These are phyloP conservation scores for Phytophthora palmivora DNA, from an alignment of 352 stramenopile genomes.

Conservation along the genomic window DNA sequence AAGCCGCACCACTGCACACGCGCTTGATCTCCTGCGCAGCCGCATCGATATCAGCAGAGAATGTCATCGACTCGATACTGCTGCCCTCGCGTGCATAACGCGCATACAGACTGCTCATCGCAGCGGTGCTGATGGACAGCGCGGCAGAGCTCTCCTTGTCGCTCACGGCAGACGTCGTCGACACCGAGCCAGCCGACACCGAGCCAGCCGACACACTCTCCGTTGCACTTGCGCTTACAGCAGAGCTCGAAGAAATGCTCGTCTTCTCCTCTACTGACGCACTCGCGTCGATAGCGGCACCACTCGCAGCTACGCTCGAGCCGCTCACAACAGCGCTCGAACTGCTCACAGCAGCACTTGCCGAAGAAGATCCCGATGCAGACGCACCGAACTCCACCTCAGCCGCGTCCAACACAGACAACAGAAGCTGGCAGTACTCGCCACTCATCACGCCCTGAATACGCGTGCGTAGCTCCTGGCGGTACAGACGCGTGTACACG, in stretches of 20 bases:
- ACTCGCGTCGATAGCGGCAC: conserved; percentile 8
- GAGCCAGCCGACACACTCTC: background rate
- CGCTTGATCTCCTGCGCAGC: conserved; percentile 54
- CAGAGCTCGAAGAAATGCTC: conserved; percentile 12
- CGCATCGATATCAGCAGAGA: conserved; percentile 46
- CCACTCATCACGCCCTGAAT: conserved; percentile 35
- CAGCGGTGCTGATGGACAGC: conserved; percentile 5
- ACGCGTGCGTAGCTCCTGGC: conserved; percentile 42
- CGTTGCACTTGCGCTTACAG: no score
- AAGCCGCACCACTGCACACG: conserved; percentile 21
- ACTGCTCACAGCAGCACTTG: conserved; percentile 9
- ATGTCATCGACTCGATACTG: conserved; percentile 34
- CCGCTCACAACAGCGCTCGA: conserved; percentile 11
- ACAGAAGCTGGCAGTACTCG: conserved; percentile 29
- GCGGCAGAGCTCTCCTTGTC: conserved; percentile 5
- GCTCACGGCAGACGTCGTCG: conserved; percentile 8
- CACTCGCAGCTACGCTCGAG: conserved; percentile 8
- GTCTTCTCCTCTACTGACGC: conserved; percentile 26
- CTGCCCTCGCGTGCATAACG: conserved; percentile 20
- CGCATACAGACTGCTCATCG: conserved; percentile 22
- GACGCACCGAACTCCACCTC: conserved; percentile 22
- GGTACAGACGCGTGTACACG: conserved; percentile 63
- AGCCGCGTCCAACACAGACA: conserved; percentile 32
- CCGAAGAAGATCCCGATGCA: conserved; percentile 20
- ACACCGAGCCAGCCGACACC: conserved; percentile 6